Evolutionary conservation across 192 early-diverging fungal genomes (phyloP).

Genomic region (Gamsiella multidivaricata): DNA sequence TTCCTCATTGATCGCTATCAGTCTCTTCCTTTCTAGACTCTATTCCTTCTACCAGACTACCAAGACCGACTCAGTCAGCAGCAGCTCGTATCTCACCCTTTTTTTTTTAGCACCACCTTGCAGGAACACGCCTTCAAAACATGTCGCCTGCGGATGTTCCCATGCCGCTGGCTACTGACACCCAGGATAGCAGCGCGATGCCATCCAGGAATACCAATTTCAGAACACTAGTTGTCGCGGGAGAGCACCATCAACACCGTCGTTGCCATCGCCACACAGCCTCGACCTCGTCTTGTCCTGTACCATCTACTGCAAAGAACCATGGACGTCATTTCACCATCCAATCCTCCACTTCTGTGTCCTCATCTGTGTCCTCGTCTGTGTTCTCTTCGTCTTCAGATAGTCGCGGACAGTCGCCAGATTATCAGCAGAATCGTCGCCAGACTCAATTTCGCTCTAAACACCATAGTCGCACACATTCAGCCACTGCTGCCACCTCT

Average conservation of each 20-base stretch:
- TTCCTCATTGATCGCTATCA: too few species aligned
- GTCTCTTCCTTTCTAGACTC: too few species aligned
- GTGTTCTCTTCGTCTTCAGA: not conserved
- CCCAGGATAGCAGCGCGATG: too few species aligned
- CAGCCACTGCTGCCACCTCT: slow-evolving; percentile 8
- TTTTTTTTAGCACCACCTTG: too few species aligned
- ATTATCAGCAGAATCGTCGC: not conserved
- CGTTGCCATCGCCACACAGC: slow-evolving; percentile 16
- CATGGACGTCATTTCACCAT: slow-evolving; percentile 22
- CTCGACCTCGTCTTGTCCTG: not conserved
- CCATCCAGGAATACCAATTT: not conserved
- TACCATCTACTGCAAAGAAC: not conserved
- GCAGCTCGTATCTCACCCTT: not conserved
- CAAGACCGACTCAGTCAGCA: too few species aligned
- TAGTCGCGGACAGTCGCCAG: not conserved
- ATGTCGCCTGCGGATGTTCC: too few species aligned
- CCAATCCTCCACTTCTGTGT: slow-evolving; percentile 7
- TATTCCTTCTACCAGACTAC: too few species aligned
- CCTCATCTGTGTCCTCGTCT: not conserved
- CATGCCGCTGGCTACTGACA: too few species aligned
- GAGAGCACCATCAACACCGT: not conserved
- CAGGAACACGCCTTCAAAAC: too few species aligned
- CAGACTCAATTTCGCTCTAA: not conserved
- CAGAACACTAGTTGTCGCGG: not conserved
- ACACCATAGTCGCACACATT: slow-evolving; percentile 1